Evolutionary conservation across 805 yeast species (phyloP), one percentile per base, ranked within the genome.

Genomic region (Hanseniaspora guilliermondii): DNA sequence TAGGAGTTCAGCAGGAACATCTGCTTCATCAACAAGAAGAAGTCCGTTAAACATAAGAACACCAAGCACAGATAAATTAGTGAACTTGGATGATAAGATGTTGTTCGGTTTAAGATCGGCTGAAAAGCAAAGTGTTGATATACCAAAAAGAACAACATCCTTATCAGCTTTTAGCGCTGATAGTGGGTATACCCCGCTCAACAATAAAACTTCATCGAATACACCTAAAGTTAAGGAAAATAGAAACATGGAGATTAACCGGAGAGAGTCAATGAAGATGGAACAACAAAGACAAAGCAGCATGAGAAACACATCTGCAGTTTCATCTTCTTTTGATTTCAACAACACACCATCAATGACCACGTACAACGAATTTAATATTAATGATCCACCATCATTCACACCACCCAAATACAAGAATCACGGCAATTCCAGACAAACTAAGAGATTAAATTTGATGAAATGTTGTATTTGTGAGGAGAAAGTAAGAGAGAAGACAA

Each of bases 401-500:
- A 42, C 46, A 0, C 46, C 46, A n/a, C 35, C 35, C n/a, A 42
- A 42, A 27, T 7, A 3, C 3, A 42, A 24, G 7, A 21, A 25
- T 11, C 46, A 42, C 16, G 27, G 22, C 8, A 25, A 8, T 7
- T 27, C 32, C 2, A 44, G 21, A 44, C 9, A 42, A 12, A 66
- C 62, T 47, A 66, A 63, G 53, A 64, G 66, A 2, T 64, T 63
- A 24, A 47, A 62, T 6, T 60, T 61, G 32, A 64, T 58, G 37
- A 53, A 57, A 14, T 68, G 71, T 46, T 62, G 68, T 12, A 56
- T 81, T 16, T 82, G 87, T 61, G 73, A 73, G 6, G 80, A 80
- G 49, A 68, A 72, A 2, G 63, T 80, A 4, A 69, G 71, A 17
- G 70, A 73, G 30, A 75, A 74, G 47, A 66, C 76, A 27, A 64